Evolutionary conservation across 139 green algal species (phyloP).

Genomic region (Chlamydomonas schloesseri): DNA sequence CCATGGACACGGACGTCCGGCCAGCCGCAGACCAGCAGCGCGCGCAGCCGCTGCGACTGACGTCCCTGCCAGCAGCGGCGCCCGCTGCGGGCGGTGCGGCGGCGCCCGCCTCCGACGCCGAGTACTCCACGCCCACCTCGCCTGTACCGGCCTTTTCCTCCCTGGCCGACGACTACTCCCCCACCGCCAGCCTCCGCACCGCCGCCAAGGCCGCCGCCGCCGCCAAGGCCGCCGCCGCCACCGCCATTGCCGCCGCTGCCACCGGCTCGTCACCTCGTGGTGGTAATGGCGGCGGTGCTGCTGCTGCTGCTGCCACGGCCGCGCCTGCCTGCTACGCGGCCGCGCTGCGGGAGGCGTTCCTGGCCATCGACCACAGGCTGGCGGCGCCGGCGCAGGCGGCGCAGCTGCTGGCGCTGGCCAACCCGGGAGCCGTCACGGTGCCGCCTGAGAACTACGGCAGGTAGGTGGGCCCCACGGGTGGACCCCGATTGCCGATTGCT

Average conservation of each 20-base stretch:
- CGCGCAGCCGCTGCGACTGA: too few species aligned
- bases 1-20: too few species aligned
- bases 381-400: not conserved
- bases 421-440: not conserved
- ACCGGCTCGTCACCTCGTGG: not conserved
- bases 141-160: too few species aligned
- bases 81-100: too few species aligned
- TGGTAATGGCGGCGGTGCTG: not conserved
- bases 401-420: conserved; percentile 32
- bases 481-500: not conserved
- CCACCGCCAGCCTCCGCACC: too few species aligned
- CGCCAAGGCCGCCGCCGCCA: not conserved
- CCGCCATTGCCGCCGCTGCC: too few species aligned
- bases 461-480: not conserved
- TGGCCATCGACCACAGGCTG: conserved; percentile 21
- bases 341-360: conserved; percentile 19
- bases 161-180: too few species aligned
- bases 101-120: too few species aligned
- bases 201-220: too few species aligned
- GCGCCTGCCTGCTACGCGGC: not conserved
- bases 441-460: conserved; percentile 16
- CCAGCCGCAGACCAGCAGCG: too few species aligned
- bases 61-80: too few species aligned
- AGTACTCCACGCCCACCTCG: too few species aligned
- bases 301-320: not conserved